Evolutionary conservation across 139 green algal genomes (phyloP).

Genomic region (Auxenochlorella pyrenoidosa): DNA sequence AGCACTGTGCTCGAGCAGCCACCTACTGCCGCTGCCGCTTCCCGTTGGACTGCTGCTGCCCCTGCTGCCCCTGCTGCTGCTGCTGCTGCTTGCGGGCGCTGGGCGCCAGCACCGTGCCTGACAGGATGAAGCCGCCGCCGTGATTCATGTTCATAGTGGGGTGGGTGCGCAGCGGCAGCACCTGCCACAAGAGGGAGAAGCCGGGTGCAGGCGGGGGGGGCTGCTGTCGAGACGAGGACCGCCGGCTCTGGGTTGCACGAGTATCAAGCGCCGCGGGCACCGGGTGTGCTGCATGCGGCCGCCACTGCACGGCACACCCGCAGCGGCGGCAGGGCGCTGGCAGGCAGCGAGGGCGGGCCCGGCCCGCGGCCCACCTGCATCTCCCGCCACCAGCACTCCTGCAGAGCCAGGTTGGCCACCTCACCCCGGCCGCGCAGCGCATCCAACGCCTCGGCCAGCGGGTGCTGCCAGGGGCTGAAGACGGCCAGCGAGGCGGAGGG

Average conservation of each 20-base stretch:
- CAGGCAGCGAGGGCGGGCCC: not conserved
- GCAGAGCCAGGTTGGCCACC: constrained; percentile 49
- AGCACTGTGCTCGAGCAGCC: too few relatives aligned
- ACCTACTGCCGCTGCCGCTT: not conserved
- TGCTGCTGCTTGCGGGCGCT: not conserved
- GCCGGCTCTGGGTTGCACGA: too few relatives aligned
- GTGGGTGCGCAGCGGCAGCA: constrained; percentile 85
- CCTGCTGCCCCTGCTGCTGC: not conserved
- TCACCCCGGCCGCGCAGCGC: constrained; percentile 27
- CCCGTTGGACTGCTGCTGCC: not conserved
- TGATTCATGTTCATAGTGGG: constrained; percentile 82
- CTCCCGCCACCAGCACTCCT: constrained; percentile 82
- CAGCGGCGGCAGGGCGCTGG: not conserved
- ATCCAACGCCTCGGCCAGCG: constrained; percentile 72
- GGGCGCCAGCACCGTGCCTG: constrained; percentile 54
- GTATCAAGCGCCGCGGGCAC: too few relatives aligned
- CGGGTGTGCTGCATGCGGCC: too few relatives aligned
- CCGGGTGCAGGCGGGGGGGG: too few relatives aligned
- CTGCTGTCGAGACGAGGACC: too few relatives aligned
- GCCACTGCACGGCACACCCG: too few relatives aligned
- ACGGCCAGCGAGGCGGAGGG: constrained; percentile 80
- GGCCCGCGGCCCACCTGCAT: constrained; percentile 61
- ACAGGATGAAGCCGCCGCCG: constrained; percentile 86
- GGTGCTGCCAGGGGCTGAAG: constrained; percentile 66
- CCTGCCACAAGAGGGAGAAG: too few relatives aligned